These are phyloP conservation scores for Globisporangium paddicum DNA, from an alignment of 352 stramenopile species.

Conservation along the genomic window DNA sequence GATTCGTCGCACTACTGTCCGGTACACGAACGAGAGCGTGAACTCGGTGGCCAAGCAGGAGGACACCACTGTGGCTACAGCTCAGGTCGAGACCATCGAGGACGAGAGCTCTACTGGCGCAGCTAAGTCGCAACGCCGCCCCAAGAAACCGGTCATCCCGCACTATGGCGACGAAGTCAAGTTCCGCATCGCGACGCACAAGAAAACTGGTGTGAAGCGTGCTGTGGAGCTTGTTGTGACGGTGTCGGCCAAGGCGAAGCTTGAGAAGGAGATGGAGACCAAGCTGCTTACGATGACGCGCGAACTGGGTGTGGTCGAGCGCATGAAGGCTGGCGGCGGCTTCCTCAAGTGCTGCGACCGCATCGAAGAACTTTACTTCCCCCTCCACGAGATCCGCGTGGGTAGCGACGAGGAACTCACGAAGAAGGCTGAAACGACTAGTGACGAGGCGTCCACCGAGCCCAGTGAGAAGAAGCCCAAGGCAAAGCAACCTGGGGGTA, in stretches of 20 bases:
- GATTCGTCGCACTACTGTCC: slow-evolving; percentile 28
- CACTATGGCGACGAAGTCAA: slow-evolving; percentile 67
- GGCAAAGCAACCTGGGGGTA: slow-evolving; percentile 12
- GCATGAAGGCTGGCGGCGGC: slow-evolving; percentile 54
- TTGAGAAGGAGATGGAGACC: slow-evolving; percentile 64
- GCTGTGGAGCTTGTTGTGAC: slow-evolving; percentile 62
- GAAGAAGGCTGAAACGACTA: slow-evolving; percentile 12
- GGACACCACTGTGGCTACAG: neutral
- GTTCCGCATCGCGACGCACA: slow-evolving; percentile 71
- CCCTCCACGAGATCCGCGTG: slow-evolving; percentile 59
- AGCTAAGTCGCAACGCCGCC: slow-evolving; percentile 5
- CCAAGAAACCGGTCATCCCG: slow-evolving; percentile 20
- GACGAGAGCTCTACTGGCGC: neutral
- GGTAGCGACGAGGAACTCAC: neutral
- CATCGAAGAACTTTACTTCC: slow-evolving; percentile 67
- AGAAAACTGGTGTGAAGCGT: slow-evolving; percentile 56
- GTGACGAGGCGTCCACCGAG: neutral
- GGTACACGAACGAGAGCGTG: slow-evolving; percentile 57
- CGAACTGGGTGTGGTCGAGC: slow-evolving; percentile 53
- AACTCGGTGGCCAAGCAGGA: slow-evolving; percentile 4
- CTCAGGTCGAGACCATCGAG: neutral
- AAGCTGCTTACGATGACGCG: slow-evolving; percentile 53
- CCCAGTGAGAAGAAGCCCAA: slow-evolving; percentile 3
- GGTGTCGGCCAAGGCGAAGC: slow-evolving; percentile 48
- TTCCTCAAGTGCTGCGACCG: slow-evolving; percentile 73